Base-by-base conservation (phyloP, 2,329 filamentous ascomycete genomes). In the Annulohypoxylon truncatum region DNA sequence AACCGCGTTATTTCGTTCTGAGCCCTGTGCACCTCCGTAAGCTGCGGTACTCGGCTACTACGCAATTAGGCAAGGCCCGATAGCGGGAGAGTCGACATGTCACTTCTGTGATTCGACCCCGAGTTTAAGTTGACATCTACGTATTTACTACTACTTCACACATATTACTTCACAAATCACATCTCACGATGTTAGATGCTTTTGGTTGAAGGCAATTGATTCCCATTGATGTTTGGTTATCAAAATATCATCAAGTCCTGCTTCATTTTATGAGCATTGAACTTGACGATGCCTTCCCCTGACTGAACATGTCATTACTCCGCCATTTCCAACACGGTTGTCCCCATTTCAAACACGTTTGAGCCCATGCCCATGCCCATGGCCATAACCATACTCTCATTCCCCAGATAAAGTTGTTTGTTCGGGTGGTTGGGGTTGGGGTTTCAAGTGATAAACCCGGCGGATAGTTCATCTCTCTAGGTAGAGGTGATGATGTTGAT, bases 11-110 rank as follows among this genome's bases (percentile, higher is more conserved):
- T n/a, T n/a, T n/a, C n/a, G n/a, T n/a, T n/a, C n/a, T n/a, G n/a
- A n/a, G n/a, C n/a, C n/a, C n/a, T n/a, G n/a, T n/a, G n/a, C n/a
- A n/a, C n/a, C n/a, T n/a, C n/a, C n/a, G n/a, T n/a, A 8, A 50
- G 46, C 29, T 29, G 53, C 40, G 18, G 29, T 28, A 56, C 35
- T 56, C 53, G 53, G 53, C 40, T 15, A 13, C 29, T 47, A 29
- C 56, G 28, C 15, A 12, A 20, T 38, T n/a, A 35, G 47, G 54
- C 15, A 50, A 58, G 38, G 29, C 44, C 44, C 42, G 44, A 58
- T 46, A 38, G 40, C 20, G 40, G 53, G 28, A 24, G 24, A 38
- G 6, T 20, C 15, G 18, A 42, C 3, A 9, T 4, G 38, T 42
- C 18, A 42, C 38, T 42, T 42, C 38, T 20, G 5, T 12, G 15